Percentiles rank a stretch among this genome's conserved stretches.
Evolutionary conservation across 108 stramenopile species (phyloP).

Genomic region (Nannochloropsis granulata): DNA sequence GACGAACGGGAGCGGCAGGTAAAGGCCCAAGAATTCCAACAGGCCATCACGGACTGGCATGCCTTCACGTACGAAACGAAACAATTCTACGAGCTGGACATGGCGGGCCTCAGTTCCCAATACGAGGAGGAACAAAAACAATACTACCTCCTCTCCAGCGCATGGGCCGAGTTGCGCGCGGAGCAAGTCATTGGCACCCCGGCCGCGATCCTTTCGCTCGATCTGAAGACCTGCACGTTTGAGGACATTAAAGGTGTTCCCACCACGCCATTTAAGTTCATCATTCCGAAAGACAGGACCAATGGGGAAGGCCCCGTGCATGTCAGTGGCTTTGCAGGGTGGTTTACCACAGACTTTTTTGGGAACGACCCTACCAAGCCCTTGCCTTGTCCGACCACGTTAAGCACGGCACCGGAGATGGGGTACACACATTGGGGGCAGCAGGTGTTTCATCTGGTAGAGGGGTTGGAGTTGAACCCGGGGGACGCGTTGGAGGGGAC

Average conservation of each 20-base stretch:
- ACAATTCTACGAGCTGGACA: conserved; percentile 71
- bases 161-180: conserved; percentile 74
- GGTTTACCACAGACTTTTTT: conserved; percentile 90
- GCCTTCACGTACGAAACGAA: conserved; percentile 66
- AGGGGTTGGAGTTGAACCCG: conserved; percentile 12
- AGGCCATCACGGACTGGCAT: conserved; percentile 50
- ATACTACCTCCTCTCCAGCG: conserved; percentile 69
- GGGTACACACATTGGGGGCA: conserved; percentile 98
- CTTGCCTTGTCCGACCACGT: conserved; percentile 43
- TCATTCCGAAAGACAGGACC: conserved; percentile 12
- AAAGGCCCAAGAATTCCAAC: conserved; percentile 9
- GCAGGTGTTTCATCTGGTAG: conserved; percentile 58
- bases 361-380: conserved; percentile 31
- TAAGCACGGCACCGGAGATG: conserved; percentile 79
- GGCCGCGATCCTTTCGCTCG: conserved; percentile 52
- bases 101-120: conserved; percentile 52
- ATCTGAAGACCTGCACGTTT: conserved; percentile 83
- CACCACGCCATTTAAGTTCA: conserved; percentile 52
- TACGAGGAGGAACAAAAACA: conserved; percentile 87
- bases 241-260: conserved; percentile 70
- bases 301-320: conserved; percentile 30
- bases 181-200: conserved; percentile 66
- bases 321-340: conserved; percentile 83
- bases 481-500: conserved; percentile 23
- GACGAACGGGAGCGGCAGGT: conserved; percentile 45